Conservation (phyloP, 495 filamentous ascomycete species). For the Amphirosellinia nigrospora region DNA sequence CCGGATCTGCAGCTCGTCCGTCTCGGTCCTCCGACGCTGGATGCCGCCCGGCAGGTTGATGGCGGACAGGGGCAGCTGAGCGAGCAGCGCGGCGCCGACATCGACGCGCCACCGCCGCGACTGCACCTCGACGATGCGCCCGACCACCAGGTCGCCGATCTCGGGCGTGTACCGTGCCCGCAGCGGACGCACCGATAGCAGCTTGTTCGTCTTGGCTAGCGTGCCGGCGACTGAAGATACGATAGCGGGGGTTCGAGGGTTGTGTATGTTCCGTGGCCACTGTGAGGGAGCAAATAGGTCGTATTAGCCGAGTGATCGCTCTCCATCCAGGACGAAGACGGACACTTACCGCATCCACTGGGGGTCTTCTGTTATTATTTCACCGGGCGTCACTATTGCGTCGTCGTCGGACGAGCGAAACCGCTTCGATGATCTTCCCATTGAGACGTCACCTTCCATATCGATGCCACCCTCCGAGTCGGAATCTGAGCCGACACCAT, state of each 20-base stretch:
- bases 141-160: slow-evolving; percentile 94
- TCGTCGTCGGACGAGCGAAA: slow-evolving; percentile 39
- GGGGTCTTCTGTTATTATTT: slow-evolving; percentile 84
- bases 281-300: slow-evolving; percentile 31
- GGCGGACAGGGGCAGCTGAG: slow-evolving; percentile 78
- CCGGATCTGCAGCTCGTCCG: slow-evolving; percentile 94
- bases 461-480: slow-evolving; percentile 59
- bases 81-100: slow-evolving; percentile 81
- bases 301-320: slow-evolving; percentile 20
- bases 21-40: slow-evolving; percentile 84
- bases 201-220: slow-evolving; percentile 90
- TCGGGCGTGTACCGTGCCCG: slow-evolving; percentile 94
- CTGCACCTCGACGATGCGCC: slow-evolving; percentile 91
- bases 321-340: background rate
- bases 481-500: slow-evolving; percentile 29
- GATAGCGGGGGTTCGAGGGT: slow-evolving; percentile 69
- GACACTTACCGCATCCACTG: slow-evolving; percentile 89
- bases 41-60: slow-evolving; percentile 97
- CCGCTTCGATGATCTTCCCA: slow-evolving; percentile 43
- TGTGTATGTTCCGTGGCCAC: slow-evolving; percentile 83
- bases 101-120: slow-evolving; percentile 92
- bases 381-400: slow-evolving; percentile 84
- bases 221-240: slow-evolving; percentile 86
- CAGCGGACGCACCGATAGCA: slow-evolving; percentile 86
- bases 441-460: slow-evolving; percentile 69